Percentiles rank a stretch among this genome's conserved stretches.
These are phyloP conservation scores for Lantana camara DNA, from an alignment of 257 asterid genomes.

Conservation along the genomic window DNA sequence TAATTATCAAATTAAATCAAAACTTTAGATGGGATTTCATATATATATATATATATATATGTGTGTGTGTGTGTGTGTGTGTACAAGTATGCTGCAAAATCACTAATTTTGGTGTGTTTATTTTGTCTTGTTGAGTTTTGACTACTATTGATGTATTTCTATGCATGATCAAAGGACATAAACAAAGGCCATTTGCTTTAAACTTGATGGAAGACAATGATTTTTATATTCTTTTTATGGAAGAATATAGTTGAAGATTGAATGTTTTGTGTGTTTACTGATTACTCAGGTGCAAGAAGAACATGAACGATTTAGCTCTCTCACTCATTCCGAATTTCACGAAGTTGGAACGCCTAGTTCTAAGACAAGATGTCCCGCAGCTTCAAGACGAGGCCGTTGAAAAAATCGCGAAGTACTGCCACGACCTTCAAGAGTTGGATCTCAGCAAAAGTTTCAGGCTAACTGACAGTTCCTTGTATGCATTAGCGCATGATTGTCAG, in stretches of 20 bases:
- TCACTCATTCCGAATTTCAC: slow-evolving; percentile 59
- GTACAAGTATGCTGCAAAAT: background rate
- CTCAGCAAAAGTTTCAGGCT: slow-evolving; percentile 72
- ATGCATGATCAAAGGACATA: background rate
- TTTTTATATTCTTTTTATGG: too few relatives aligned
- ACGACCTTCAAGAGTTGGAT: slow-evolving; percentile 64
- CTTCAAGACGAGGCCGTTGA: slow-evolving; percentile 60
- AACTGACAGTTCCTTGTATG: slow-evolving; percentile 55
- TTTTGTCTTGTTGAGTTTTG: background rate
- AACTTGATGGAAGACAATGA: background rate
- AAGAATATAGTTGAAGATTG: slow-evolving; percentile 9
- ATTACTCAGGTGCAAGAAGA: slow-evolving; percentile 62
- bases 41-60: too few relatives aligned
- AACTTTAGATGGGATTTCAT: background rate
- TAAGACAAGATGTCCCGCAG: slow-evolving; percentile 66
- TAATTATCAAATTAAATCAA: background rate
- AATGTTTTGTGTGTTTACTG: slow-evolving; percentile 1
- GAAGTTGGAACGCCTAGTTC: slow-evolving; percentile 48
- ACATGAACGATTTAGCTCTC: slow-evolving; percentile 59
- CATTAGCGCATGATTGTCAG: slow-evolving; percentile 66
- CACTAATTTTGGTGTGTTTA: too few relatives aligned
- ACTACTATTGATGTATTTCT: slow-evolving; percentile 4
- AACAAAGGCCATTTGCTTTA: background rate
- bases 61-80: too few relatives aligned
- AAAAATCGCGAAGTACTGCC: slow-evolving; percentile 49